These are phyloP conservation scores for Nicotiana knightiana DNA, from an alignment of 257 asterid genomes.

Conservation along the genomic window DNA sequence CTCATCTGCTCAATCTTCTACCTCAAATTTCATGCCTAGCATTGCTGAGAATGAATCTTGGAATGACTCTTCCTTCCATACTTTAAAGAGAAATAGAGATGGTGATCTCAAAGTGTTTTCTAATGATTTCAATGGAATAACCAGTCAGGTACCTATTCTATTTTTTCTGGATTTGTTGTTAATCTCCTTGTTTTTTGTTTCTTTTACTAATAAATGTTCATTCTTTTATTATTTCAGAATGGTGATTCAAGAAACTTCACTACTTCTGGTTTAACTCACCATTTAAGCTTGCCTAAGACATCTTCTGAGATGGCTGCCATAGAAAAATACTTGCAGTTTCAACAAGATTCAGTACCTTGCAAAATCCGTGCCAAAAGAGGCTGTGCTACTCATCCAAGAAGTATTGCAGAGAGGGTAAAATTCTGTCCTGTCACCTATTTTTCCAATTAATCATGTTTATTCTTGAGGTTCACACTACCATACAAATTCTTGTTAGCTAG, in stretches of 20 bases:
- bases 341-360: slow-evolving; percentile 59
- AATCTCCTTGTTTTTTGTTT: background rate
- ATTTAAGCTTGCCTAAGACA: slow-evolving; percentile 74
- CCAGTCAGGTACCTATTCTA: slow-evolving; percentile 33
- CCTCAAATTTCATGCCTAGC: slow-evolving; percentile 74
- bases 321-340: slow-evolving; percentile 62
- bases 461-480: background rate
- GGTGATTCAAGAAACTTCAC: slow-evolving; percentile 34
- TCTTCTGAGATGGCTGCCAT: slow-evolving; percentile 44
- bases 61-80: slow-evolving; percentile 46
- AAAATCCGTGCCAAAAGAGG: slow-evolving; percentile 88
- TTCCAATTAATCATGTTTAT: background rate
- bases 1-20: slow-evolving; percentile 43
- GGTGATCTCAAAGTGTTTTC: slow-evolving; percentile 57
- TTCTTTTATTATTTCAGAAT: slow-evolving; percentile 26
- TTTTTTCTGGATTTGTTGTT: background rate
- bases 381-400: slow-evolving; percentile 87
- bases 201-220: slow-evolving; percentile 6
- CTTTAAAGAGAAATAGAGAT: slow-evolving; percentile 56
- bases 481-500: background rate
- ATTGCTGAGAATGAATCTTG: slow-evolving; percentile 70
- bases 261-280: slow-evolving; percentile 49
- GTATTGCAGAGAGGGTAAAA: slow-evolving; percentile 89
- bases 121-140: slow-evolving; percentile 33
- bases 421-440: background rate